Conservation (phyloP, 192 early-diverging fungal species). For the Jimgerdemannia lactiflua region DNA sequence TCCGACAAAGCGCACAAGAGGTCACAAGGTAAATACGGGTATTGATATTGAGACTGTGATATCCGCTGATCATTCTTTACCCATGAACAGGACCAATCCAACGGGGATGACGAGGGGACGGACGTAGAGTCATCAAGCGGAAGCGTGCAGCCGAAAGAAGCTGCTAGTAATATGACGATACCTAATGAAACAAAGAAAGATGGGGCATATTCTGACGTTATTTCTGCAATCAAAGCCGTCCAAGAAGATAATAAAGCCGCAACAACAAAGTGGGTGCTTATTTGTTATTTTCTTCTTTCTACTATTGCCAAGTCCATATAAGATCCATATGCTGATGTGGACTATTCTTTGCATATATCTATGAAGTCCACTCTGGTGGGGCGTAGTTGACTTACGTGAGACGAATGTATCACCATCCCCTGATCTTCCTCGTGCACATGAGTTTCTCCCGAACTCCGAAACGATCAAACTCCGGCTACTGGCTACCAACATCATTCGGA, state of each 20-base stretch:
- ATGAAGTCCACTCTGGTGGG: conserved; percentile 10
- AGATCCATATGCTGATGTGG: neutral
- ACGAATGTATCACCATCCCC: conserved; percentile 5
- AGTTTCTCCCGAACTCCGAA: neutral
- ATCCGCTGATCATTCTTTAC: no score
- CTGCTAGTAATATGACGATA: neutral
- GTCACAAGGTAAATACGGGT: no score
- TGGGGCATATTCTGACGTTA: conserved; percentile 5
- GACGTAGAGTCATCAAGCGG: neutral
- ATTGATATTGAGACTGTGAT: no score
- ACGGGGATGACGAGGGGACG: no score
- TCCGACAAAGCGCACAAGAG: no score
- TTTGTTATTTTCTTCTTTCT: conserved; percentile 1
- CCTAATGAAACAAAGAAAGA: neutral
- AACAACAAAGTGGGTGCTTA: conserved; percentile 2
- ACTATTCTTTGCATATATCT: neutral
- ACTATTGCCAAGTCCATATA: neutral
- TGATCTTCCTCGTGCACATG: conserved; percentile 3
- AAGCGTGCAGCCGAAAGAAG: neutral
- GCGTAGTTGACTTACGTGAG: conserved; percentile 5
- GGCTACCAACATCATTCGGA: neutral
- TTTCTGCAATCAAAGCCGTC: conserved; percentile 13
- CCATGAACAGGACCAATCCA: no score
- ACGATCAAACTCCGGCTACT: neutral
- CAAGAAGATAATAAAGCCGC: conserved; percentile 7